Conservation (phyloP, 768 basidiomycete species). For the Lentinula raphanica region DNA sequence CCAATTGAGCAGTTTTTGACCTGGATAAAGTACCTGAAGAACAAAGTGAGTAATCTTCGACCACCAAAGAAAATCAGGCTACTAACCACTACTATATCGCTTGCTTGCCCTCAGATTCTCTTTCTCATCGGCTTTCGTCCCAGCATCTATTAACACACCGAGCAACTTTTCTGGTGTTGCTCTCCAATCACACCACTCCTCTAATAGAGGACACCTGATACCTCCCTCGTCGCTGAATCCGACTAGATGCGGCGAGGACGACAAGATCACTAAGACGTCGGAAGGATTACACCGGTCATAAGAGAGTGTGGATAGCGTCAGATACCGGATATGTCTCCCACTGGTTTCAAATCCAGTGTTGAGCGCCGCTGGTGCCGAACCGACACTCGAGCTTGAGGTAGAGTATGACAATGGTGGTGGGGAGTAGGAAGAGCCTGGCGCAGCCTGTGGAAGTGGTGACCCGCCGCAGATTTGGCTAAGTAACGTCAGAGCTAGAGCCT, state of each 20-base stretch:
- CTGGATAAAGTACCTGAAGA: background rate
- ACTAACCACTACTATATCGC: background rate
- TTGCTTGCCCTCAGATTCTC: background rate
- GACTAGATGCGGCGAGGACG: background rate
- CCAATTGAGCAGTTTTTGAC: background rate
- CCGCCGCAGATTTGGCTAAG: background rate
- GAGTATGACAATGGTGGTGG: background rate
- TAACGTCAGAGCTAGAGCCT: constrained; percentile 2
- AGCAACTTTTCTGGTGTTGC: background rate
- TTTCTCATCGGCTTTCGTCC: background rate
- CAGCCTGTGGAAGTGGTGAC: background rate
- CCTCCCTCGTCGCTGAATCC: background rate
- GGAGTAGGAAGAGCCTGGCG: background rate
- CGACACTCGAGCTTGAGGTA: background rate
- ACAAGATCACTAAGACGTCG: background rate
- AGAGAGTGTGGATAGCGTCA: background rate
- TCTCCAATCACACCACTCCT: background rate
- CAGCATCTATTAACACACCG: background rate
- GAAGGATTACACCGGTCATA: constrained; percentile 3
- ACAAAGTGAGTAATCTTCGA: background rate
- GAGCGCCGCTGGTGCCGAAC: background rate
- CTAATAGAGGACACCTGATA: background rate
- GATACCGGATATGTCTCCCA: background rate
- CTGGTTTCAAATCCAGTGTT: background rate
- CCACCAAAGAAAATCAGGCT: background rate